phyloP scores from a whole-genome alignment of 108 stramenopile genomes.

The Cyclostephanos invisitatus region DNA sequence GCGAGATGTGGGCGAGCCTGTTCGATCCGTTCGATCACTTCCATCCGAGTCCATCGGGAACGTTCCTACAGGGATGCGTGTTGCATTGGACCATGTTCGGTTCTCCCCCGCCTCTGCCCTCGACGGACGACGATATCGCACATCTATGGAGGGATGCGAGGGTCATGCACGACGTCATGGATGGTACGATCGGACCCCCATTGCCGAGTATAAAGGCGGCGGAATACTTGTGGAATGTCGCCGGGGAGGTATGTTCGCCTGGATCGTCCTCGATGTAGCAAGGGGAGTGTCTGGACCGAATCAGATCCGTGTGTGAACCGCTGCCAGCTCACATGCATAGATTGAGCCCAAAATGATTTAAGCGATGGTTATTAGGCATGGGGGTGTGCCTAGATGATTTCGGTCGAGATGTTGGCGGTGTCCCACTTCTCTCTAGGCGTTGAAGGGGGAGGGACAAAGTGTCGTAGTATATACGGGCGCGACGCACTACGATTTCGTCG shows the following conservation, averaged over 20 bases:
- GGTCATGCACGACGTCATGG: constrained; percentile 37
- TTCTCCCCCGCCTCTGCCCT: constrained; percentile 27
- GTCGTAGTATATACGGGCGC: no score
- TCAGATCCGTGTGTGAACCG: no score
- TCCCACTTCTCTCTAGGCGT: no score
- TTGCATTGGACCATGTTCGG: constrained; percentile 59
- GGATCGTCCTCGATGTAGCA: background rate
- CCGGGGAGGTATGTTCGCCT: background rate
- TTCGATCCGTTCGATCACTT: constrained; percentile 68
- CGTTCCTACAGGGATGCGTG: constrained; percentile 70
- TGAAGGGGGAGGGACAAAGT: no score
- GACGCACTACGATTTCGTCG: no score
- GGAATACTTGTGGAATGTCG: constrained; percentile 11
- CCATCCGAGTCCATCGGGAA: constrained; percentile 76
- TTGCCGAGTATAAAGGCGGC: background rate
- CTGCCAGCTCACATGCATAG: no score
- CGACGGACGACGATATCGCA: constrained; percentile 29
- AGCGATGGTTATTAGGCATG: no score
- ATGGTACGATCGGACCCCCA: constrained; percentile 6
- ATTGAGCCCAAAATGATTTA: no score
- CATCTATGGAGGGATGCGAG: constrained; percentile 39
- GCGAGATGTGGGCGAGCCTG: constrained; percentile 52
- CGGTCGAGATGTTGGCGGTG: no score
- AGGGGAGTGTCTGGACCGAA: no score
- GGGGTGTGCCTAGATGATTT: no score